Percentiles rank a stretch among this genome's conserved stretches.
Conservation (phyloP, 805 yeast species). For the Lipomyces orientalis region DNA sequence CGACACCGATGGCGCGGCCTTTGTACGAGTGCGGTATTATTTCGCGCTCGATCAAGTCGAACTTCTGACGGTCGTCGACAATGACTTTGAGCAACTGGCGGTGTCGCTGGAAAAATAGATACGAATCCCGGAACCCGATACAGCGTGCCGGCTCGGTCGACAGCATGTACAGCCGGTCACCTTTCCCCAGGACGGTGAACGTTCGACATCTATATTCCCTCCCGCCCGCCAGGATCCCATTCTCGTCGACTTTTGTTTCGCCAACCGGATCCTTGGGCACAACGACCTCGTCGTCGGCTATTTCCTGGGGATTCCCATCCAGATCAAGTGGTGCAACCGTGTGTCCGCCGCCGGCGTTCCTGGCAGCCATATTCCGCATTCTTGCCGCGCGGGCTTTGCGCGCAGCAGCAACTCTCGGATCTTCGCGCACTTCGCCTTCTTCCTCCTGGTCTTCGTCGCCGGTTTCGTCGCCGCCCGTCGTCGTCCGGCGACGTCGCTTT, state of each 20-base stretch:
- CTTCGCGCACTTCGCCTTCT: slow-evolving; percentile 32
- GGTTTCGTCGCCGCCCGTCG: slow-evolving; percentile 3
- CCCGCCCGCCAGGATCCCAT: slow-evolving; percentile 73
- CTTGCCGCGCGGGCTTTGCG: slow-evolving; percentile 36
- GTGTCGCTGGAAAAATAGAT: slow-evolving; percentile 86
- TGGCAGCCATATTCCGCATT: slow-evolving; percentile 27
- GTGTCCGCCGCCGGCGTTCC: slow-evolving; percentile 46
- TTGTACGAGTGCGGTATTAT: slow-evolving; percentile 88
- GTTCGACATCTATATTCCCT: slow-evolving; percentile 68
- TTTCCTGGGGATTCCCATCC: slow-evolving; percentile 67
- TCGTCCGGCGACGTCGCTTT: slow-evolving; percentile 14
- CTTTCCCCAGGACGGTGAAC: slow-evolving; percentile 57
- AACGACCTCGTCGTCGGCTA: slow-evolving; percentile 77
- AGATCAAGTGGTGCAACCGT: slow-evolving; percentile 62
- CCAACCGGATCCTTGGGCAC: slow-evolving; percentile 81
- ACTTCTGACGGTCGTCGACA: slow-evolving; percentile 76
- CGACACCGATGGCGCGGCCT: slow-evolving; percentile 86
- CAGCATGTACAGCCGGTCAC: slow-evolving; percentile 80
- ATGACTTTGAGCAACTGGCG: slow-evolving; percentile 73
- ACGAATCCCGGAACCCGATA: slow-evolving; percentile 92
- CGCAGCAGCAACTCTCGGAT: slow-evolving; percentile 37
- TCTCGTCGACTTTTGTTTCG: slow-evolving; percentile 67
- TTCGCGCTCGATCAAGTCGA: slow-evolving; percentile 78
- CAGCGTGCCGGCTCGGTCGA: slow-evolving; percentile 96
- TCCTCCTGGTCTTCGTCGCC: slow-evolving; percentile 16